Evolutionary conservation across 1,284 basidiomycete species (phyloP), one percentile per base, ranked within the genome.

Genomic region (Irpex rosettiformis): DNA sequence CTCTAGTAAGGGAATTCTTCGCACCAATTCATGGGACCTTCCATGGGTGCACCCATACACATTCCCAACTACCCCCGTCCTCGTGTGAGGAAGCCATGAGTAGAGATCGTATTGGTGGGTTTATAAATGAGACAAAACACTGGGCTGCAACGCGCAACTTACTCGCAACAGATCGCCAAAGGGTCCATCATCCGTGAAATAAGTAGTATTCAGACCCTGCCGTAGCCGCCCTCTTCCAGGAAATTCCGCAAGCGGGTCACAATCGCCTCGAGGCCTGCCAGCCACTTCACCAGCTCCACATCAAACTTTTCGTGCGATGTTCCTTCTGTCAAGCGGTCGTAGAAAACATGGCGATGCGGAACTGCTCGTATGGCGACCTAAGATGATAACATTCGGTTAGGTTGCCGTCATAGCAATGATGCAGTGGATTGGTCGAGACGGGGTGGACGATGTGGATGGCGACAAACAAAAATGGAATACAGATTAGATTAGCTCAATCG

Each of bases 281-380:
- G 80, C 96, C 96, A 99, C 62, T 82, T 85, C 45, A 77, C 73
- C 30, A 98, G 79, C 71, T 94, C 91, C 7, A 67, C 71, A 54
- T 90, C 81, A 37, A 42, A 54, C 30, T 13, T 37, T 56, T 89
- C 88, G 22, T 83, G 75, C 18, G 86, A 80, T 21, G 88, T 93
- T 30, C 96, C 89, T 75, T 98, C 93, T 22, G 86, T 82, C 54
- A 99, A 83, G 64, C 92, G 89, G 51, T 78, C 76, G 74, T 94
- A 94, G 71, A 99, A 98, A 62, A 92, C 91, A 30, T 80, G 78
- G 51, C 96, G 89, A 69, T 88, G 86, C 1, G 96, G 96, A 62
- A 92, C 96, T 0, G 96, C 93, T 67, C 91, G 91, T 75, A 99
- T 94, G 6, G 96, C 96, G 58, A 98, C 83, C 93, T 96, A 59